Conservation (phyloP, 257 asterid genomes). For the Solanum etuberosum region DNA sequence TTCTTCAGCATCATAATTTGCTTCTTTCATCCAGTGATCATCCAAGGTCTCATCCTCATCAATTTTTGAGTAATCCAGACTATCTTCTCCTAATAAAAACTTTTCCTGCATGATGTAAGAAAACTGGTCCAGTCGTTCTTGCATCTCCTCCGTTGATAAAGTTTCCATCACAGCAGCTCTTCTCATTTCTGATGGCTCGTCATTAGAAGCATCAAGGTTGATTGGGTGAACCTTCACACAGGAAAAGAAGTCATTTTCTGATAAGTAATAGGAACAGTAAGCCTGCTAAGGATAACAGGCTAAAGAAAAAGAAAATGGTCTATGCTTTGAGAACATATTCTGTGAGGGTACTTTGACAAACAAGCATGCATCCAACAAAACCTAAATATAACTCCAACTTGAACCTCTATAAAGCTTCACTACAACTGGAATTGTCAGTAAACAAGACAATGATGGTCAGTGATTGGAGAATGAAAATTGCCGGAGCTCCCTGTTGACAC, state of each 20-base stretch:
- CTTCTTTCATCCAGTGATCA: slow-evolving; percentile 91
- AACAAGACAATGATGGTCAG: neutral
- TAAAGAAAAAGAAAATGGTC: neutral
- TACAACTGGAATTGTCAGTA: neutral
- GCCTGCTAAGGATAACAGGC: neutral
- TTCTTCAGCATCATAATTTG: slow-evolving; percentile 84
- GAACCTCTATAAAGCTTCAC: neutral
- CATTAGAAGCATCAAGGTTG: slow-evolving; percentile 6
- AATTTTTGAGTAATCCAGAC: slow-evolving; percentile 69
- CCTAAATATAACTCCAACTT: neutral
- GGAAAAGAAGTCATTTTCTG: neutral
- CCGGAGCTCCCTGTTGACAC: neutral
- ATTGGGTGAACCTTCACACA: slow-evolving; percentile 10
- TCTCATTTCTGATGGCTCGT: neutral
- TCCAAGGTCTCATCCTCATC: slow-evolving; percentile 74
- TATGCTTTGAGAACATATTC: neutral
- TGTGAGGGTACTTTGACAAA: neutral
- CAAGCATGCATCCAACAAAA: neutral
- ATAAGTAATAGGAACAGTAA: neutral
- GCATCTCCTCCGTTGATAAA: slow-evolving; percentile 54
- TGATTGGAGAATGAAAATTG: neutral
- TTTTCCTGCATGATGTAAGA: slow-evolving; percentile 70
- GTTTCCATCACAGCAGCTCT: slow-evolving; percentile 19
- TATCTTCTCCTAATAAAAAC: slow-evolving; percentile 80
- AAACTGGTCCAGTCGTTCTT: slow-evolving; percentile 73